Evolutionary conservation across 2,329 filamentous ascomycete genomes (phyloP), one percentile per base, ranked within the genome.

Genomic region (Sporothrix euskadiensis): DNA sequence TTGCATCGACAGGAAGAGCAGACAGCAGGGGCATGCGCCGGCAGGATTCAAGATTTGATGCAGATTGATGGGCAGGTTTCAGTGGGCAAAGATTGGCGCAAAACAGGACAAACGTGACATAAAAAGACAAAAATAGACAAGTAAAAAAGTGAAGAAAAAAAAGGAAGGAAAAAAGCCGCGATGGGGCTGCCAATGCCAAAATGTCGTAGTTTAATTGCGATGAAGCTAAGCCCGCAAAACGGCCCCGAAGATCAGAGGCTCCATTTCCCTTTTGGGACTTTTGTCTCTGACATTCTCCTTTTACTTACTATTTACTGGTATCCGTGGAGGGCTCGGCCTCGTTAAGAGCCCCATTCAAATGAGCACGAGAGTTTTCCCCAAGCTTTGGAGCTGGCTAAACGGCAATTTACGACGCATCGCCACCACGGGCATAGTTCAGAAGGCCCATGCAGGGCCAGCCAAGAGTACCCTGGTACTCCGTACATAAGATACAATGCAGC

Each of bases 151-250:
- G 26, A 26, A 26, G 26, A 61, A 71, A 71, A 57, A 71, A 47
- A 71, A 54, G 47, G 22, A 61, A n/a, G 10, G 10, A 56, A 30
- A 41, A 69, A 56, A n/a, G 66, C 66, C 66, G 47, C 47, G 47
- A 69, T 54, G 66, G 66, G 66, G 16, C 35, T 35, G 35, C 35
- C 35, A 35, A 35, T 69, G 65, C 44, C 66, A 52, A 56, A 69
- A 44, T 57, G 52, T 59, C 52, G 22, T 59, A 59, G 69, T 71
- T 71, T 47, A 49, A 71, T 71, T 71, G 22, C 68, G 68, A 71
- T 14, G 69, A 71, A 39, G 69, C 54, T 61, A 61, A 70, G 19
- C 49, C 35, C 39, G 39, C 54, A 32, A 61, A 54, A 47, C 54
- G 35, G 8, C 30, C 52, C 26, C 39, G 39, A 26, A 71, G 69